phyloP scores from a whole-genome alignment of 164 flowering plant genomes.

The Akebia trifoliata region DNA sequence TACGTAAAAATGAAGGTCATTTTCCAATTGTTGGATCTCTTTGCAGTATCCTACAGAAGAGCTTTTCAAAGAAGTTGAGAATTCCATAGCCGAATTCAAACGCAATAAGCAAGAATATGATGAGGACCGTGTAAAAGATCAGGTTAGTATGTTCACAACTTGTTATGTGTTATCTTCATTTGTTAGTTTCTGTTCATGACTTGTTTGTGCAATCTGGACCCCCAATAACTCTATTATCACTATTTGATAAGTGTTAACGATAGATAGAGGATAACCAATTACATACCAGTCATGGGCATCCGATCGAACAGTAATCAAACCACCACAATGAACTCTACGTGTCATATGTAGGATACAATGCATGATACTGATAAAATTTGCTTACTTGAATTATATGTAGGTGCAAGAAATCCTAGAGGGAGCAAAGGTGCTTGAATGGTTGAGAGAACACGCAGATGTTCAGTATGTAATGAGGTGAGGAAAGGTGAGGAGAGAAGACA shows the following conservation, averaged over 20 bases:
- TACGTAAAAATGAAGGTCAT: background rate
- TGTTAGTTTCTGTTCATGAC: background rate
- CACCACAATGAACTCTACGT: background rate
- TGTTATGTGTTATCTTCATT: background rate
- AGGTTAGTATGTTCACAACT: slow-evolving; percentile 25
- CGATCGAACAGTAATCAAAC: background rate
- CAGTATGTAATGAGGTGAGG: slow-evolving; percentile 51
- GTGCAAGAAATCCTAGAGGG: slow-evolving; percentile 87
- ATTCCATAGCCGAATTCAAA: slow-evolving; percentile 72
- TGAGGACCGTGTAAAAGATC: slow-evolving; percentile 34
- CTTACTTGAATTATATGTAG: slow-evolving; percentile 27
- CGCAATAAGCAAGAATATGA: slow-evolving; percentile 62
- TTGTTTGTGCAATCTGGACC: background rate
- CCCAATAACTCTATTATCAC: background rate
- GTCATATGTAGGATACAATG: background rate
- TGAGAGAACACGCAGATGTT: slow-evolving; percentile 72
- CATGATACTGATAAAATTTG: background rate
- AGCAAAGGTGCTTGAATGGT: slow-evolving; percentile 94
- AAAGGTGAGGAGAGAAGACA: background rate
- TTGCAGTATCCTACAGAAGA: slow-evolving; percentile 75
- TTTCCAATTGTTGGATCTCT: background rate
- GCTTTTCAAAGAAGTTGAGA: slow-evolving; percentile 78
- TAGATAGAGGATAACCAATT: background rate
- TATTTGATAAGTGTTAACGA: background rate
- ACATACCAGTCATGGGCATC: background rate